Evolutionary conservation across 768 basidiomycete genomes (phyloP), one percentile per base, ranked within the genome.

Genomic region (Russula abietina): DNA sequence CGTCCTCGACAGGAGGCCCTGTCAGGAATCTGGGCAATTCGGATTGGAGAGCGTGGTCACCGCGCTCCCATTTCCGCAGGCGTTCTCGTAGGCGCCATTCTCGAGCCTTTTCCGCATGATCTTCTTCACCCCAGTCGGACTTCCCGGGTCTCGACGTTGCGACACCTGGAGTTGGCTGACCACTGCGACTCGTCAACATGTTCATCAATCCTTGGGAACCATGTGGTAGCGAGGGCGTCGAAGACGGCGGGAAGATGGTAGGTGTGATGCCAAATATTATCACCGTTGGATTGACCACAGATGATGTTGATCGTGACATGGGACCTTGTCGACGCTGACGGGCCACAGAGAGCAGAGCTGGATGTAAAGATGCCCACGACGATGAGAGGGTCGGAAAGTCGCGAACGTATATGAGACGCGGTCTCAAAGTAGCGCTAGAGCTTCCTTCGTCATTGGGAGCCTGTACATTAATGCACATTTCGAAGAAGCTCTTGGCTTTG

Each of bases 251-350:
- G 16, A 83, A 75, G n/a, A 93, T 75, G 4, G 89, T 76, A 30
- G 93, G 92, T 0, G 88, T 86, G 69, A 91, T 84, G n/a, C 93
- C 92, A 69, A 96, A 89, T 19, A 97, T 79, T 52, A 97, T 91
- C 9, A 87, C 83, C 68, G 87, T 89, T 3, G 93, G 91, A 70
- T 84, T 84, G 39, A 73, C 67, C 14, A 85, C 80, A 1, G 84
- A 80, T n/a, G 84, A 82, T 6, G 83, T 78, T 12, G 84, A 79
- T 32, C 83, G 78, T 0, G 84, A 74, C 9, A 87, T 75, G 3
- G 86, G 78, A 2, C 88, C 86, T 65, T 83, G 80, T 36, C 93
- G 83, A 41, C 91, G 81, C 59, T 85, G 78, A 48, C 86, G 83
- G n/a, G 95, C 89, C 14, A 91, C 87, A 32, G 83, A 79, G 16